phyloP scores from a whole-genome alignment of 805 yeast genomes.

The Starmerella geochares region DNA sequence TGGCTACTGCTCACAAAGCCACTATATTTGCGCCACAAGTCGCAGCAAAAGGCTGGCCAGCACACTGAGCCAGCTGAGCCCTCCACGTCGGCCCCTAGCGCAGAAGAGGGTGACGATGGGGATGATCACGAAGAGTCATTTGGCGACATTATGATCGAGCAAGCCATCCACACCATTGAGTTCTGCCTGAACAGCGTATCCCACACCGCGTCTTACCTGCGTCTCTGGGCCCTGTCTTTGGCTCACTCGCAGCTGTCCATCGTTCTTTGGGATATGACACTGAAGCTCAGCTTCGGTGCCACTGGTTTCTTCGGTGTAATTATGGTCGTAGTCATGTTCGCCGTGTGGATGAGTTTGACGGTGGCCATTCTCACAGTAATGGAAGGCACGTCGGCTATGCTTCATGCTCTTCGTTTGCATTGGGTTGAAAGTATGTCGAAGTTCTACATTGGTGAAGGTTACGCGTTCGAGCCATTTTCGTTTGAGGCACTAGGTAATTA shows the following conservation, averaged over 20 bases:
- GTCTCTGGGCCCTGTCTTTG: constrained; percentile 93
- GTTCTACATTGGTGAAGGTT: constrained; percentile 94
- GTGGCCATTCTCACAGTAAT: constrained; percentile 83
- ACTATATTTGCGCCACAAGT: constrained; percentile 48
- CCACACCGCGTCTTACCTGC: constrained; percentile 94
- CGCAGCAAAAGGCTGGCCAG: constrained; percentile 31
- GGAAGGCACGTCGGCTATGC: constrained; percentile 99
- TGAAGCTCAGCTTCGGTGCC: constrained; percentile 62
- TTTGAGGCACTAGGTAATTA: constrained; percentile 33
- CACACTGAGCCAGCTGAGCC: constrained; percentile 23
- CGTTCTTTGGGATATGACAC: constrained; percentile 96
- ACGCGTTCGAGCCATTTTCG: constrained; percentile 78
- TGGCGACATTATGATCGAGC: constrained; percentile 94
- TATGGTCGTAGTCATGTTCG: constrained; percentile 71
- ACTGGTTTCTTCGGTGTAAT: constrained; percentile 59
- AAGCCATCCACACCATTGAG: constrained; percentile 94
- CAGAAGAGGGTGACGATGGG: constrained; percentile 34
- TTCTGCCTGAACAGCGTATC: constrained; percentile 94
- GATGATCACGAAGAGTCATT: constrained; percentile 51
- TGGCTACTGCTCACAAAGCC: constrained; percentile 84
- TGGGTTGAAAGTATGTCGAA: constrained; percentile 99
- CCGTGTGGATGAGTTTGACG: constrained; percentile 89
- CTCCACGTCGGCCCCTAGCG: background rate
- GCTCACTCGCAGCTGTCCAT: constrained; percentile 94
- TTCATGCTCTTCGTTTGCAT: constrained; percentile 94